Percentiles rank a stretch among this genome's conserved stretches.
phyloP scores from a whole-genome alignment of 257 asterid species.

The Ophiorrhiza pumila region DNA sequence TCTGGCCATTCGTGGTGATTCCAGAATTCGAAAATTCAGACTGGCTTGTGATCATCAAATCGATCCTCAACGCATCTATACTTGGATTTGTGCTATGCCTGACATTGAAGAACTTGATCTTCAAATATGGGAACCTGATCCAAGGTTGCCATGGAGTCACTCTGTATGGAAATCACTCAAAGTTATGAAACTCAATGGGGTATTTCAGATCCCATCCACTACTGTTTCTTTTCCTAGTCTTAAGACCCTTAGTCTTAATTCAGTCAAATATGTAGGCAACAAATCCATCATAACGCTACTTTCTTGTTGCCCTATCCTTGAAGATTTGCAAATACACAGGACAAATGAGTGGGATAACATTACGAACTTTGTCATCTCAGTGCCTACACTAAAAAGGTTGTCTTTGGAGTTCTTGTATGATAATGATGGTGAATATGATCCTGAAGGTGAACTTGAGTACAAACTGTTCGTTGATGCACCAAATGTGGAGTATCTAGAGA shows the following conservation, averaged over 20 bases:
- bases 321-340: too few relatives aligned
- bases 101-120: conserved; percentile 8
- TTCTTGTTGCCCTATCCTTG: conserved; percentile 5
- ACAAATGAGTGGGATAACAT: not conserved
- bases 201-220: conserved; percentile 1
- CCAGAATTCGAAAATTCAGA: conserved; percentile 1
- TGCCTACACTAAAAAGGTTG: conserved; percentile 12
- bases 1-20: not conserved
- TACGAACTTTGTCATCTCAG: not conserved
- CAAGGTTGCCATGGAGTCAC: not conserved
- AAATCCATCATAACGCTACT: not conserved
- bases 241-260: not conserved
- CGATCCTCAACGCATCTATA: not conserved
- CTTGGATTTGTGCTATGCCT: not conserved
- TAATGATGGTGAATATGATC: too few relatives aligned
- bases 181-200: not conserved
- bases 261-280: not conserved
- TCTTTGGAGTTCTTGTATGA: too few relatives aligned
- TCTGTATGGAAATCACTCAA: not conserved
- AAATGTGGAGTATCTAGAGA: conserved; percentile 2
- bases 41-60: not conserved
- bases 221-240: not conserved
- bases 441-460: too few relatives aligned
- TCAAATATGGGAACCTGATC: not conserved
- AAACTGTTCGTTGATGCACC: conserved; percentile 7